These are phyloP conservation scores for Cladosporium cucumerinum DNA, from an alignment of 2,329 filamentous ascomycete species.

Conservation along the genomic window DNA sequence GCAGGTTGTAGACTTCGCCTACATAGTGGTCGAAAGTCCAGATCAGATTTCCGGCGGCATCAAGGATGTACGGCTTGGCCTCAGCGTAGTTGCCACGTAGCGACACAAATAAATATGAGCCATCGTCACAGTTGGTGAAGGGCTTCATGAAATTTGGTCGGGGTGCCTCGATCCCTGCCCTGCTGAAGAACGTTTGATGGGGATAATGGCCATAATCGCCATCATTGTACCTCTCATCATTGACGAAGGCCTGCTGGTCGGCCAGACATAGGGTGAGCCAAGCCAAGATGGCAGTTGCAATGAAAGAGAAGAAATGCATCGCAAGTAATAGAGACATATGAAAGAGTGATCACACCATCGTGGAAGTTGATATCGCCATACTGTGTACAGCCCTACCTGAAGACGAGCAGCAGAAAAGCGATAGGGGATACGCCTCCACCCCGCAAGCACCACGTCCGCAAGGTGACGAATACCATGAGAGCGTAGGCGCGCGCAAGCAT, in stretches of 20 bases:
- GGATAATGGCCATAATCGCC: slow-evolving; percentile 37
- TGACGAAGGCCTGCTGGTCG: slow-evolving; percentile 22
- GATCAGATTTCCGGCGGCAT: slow-evolving; percentile 22
- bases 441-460: slow-evolving; percentile 6
- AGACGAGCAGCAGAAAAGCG: neutral
- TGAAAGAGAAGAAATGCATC: neutral
- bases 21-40: slow-evolving; percentile 23
- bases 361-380: slow-evolving; percentile 6
- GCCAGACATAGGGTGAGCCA: slow-evolving; percentile 14
- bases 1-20: slow-evolving; percentile 36
- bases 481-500: neutral
- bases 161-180: slow-evolving; percentile 34
- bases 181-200: slow-evolving; percentile 34
- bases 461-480: neutral
- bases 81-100: slow-evolving; percentile 26
- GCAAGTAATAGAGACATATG: neutral
- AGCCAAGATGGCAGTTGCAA: neutral
- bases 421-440: neutral
- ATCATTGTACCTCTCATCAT: slow-evolving; percentile 33
- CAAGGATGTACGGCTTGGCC: slow-evolving; percentile 22
- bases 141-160: slow-evolving; percentile 30
- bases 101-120: slow-evolving; percentile 29
- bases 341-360: neutral
- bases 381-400: neutral
- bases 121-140: slow-evolving; percentile 32